phyloP scores from a whole-genome alignment of 1,284 basidiomycete species.

The Trichosporon coremiiforme region DNA sequence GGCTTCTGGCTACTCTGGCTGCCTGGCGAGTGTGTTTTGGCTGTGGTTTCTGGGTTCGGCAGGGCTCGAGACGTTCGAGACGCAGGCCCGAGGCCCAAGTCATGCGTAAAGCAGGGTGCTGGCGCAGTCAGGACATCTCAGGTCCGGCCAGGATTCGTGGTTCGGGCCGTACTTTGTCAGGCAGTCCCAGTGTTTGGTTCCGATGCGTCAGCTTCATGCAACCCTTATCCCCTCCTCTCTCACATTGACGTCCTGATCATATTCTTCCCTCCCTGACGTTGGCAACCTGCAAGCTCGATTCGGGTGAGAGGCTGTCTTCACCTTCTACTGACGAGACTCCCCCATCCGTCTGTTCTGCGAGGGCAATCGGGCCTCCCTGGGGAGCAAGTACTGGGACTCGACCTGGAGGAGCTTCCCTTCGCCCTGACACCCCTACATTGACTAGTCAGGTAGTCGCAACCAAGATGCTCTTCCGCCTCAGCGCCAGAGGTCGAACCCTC shows the following conservation, averaged over 20 bases:
- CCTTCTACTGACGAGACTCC: background rate
- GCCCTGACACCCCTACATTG: background rate
- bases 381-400: background rate
- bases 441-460: background rate
- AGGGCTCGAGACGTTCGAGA: background rate
- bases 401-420: too few species aligned
- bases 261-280: slow-evolving; percentile 9
- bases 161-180: slow-evolving; percentile 10
- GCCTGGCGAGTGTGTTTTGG: background rate
- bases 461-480: background rate
- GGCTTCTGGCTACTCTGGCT: background rate
- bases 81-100: too few species aligned
- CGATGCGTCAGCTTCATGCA: background rate
- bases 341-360: background rate
- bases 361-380: background rate
- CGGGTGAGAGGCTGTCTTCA: background rate
- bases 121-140: background rate
- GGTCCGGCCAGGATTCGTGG: background rate
- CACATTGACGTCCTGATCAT: background rate
- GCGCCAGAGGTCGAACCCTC: background rate
- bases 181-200: slow-evolving; percentile 14
- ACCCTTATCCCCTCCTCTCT: background rate
- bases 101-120: background rate
- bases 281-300: background rate
- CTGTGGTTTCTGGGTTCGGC: slow-evolving; percentile 8